Evolutionary conservation across 2,329 filamentous ascomycete genomes (phyloP).

Genomic region (Dactylonectria macrodidyma): DNA sequence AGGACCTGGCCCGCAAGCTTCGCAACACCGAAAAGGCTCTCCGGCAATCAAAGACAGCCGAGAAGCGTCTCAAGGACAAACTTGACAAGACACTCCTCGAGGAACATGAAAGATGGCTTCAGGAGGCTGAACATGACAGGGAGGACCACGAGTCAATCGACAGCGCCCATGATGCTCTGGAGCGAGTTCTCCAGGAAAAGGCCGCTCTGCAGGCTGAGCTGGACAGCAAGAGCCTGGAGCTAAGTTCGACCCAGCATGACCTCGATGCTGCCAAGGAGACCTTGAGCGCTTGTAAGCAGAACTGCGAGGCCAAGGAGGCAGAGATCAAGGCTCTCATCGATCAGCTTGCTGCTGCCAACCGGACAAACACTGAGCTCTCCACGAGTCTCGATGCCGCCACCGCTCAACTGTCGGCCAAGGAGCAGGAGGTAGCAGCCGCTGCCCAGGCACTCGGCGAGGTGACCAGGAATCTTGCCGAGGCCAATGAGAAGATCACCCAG

Average conservation of each 20-base stretch:
- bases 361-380: conserved; percentile 7
- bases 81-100: conserved; percentile 15
- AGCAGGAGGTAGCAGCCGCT: neutral
- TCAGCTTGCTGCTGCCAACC: conserved; percentile 7
- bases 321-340: conserved; percentile 1
- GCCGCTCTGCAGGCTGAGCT: conserved; percentile 5
- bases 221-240: conserved; percentile 9
- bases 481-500: neutral
- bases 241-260: neutral
- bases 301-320: conserved; percentile 8
- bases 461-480: neutral
- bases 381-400: conserved; percentile 1
- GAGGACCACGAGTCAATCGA: conserved; percentile 12
- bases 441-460: neutral
- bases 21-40: conserved; percentile 8
- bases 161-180: conserved; percentile 3
- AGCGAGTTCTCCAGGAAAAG: conserved; percentile 9
- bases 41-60: neutral
- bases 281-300: conserved; percentile 9
- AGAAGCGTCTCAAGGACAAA: conserved; percentile 11
- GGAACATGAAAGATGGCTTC: conserved; percentile 12
- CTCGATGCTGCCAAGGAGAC: conserved; percentile 3
- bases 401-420: conserved; percentile 1
- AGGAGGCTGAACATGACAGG: conserved; percentile 1
- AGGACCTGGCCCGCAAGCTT: conserved; percentile 10